These are phyloP conservation scores for Mycena venus DNA, from an alignment of 768 basidiomycete genomes.

Conservation along the genomic window DNA sequence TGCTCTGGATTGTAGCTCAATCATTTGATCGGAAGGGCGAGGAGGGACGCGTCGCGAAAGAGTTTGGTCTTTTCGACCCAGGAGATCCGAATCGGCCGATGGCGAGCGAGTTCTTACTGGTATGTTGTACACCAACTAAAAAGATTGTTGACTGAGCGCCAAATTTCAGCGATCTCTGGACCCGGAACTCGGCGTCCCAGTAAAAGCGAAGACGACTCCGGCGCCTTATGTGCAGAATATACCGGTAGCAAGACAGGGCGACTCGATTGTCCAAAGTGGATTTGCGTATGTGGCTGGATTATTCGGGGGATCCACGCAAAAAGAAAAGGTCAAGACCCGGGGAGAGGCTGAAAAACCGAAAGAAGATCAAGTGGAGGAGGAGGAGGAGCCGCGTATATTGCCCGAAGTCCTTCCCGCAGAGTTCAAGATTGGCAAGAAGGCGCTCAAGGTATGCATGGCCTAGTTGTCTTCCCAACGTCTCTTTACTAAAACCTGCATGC, in stretches of 20 bases:
- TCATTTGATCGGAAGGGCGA: slow-evolving; percentile 22
- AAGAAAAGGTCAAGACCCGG: slow-evolving; percentile 32
- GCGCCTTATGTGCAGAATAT: slow-evolving; percentile 16
- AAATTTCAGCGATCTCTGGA: slow-evolving; percentile 10
- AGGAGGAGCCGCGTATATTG: neutral
- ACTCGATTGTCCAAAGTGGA: slow-evolving; percentile 22
- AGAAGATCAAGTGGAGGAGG: neutral
- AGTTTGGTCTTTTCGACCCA: slow-evolving; percentile 30
- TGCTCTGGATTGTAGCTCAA: slow-evolving; percentile 23
- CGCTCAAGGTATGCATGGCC: slow-evolving; percentile 30
- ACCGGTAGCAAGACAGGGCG: slow-evolving; percentile 18
- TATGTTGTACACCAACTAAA: too few species aligned
- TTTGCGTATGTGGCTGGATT: slow-evolving; percentile 11
- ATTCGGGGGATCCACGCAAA: neutral
- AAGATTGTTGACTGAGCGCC: too few species aligned
- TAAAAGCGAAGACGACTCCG: slow-evolving; percentile 5
- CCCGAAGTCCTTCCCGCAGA: slow-evolving; percentile 25
- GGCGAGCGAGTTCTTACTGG: slow-evolving; percentile 12
- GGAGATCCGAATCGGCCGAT: slow-evolving; percentile 14
- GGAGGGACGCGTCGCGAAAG: slow-evolving; percentile 26
- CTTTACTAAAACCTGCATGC: neutral
- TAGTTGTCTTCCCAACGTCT: neutral
- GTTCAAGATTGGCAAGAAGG: slow-evolving; percentile 35
- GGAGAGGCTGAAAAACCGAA: slow-evolving; percentile 1
- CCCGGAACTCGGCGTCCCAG: neutral